Percentiles rank a stretch among this genome's conserved stretches.
phyloP scores from a whole-genome alignment of 192 early-diverging fungal genomes.

The Allomyces macrogynus region DNA sequence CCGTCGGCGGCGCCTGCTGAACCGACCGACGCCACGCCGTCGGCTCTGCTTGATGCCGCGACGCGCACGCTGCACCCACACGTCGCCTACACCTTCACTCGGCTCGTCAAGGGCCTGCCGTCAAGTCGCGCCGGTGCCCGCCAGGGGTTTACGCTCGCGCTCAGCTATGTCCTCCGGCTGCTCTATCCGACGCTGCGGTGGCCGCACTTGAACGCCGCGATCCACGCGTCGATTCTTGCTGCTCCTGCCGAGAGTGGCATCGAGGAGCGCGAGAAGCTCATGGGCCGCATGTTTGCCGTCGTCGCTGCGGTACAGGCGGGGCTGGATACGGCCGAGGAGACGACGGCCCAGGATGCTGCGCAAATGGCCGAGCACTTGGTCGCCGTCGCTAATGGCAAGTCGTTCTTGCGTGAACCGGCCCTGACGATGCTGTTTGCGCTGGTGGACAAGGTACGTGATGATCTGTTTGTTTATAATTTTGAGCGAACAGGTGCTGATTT shows the following conservation, averaged over 20 bases:
- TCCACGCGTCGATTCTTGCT: background rate
- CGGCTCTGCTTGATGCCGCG: constrained; percentile 37
- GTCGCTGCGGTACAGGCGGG: constrained; percentile 64
- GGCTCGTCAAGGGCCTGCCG: constrained; percentile 72
- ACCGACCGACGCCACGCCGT: constrained; percentile 9
- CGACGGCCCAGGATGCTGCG: constrained; percentile 47
- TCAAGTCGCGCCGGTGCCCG: constrained; percentile 70
- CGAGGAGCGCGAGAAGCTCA: constrained; percentile 71
- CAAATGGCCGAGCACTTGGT: constrained; percentile 46
- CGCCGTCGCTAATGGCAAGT: constrained; percentile 47
- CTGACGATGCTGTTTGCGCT: no score
- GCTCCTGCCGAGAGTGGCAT: constrained; percentile 6
- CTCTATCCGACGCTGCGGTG: constrained; percentile 10
- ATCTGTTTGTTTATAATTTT: no score
- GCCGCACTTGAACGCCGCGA: constrained; percentile 15
- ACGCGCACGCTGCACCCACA: constrained; percentile 47
- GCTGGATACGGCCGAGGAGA: constrained; percentile 35
- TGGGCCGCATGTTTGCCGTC: constrained; percentile 79
- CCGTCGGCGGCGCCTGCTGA: background rate
- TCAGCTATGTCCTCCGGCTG: constrained; percentile 48
- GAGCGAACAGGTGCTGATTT: constrained; percentile 42
- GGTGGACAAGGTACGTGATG: no score
- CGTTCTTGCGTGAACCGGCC: constrained; percentile 51
- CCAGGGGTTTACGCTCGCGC: constrained; percentile 85
- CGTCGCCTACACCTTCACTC: constrained; percentile 65